Conservation (phyloP, 495 filamentous ascomycete genomes). For the Tuber calosporum region DNA sequence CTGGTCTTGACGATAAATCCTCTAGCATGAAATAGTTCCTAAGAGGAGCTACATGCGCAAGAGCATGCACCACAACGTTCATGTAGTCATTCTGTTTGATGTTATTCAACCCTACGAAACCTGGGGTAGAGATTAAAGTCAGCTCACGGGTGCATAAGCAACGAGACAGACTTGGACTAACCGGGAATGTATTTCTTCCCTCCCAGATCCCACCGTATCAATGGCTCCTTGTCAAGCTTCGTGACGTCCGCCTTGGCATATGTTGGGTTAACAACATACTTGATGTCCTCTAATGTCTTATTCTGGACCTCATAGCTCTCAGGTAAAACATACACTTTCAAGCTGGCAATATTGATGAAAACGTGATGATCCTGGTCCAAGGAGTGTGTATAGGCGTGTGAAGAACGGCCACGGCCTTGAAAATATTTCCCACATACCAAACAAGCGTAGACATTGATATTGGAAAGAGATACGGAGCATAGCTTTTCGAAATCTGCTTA, state of each 20-base stretch:
- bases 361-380: conserved; percentile 93
- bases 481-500: conserved; percentile 97
- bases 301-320: conserved; percentile 96
- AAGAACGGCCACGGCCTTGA: conserved; percentile 86
- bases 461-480: conserved; percentile 88
- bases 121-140: conserved; percentile 38
- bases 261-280: conserved; percentile 92
- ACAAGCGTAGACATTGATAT: conserved; percentile 98
- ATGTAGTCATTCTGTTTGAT: conserved; percentile 99
- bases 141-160: not conserved
- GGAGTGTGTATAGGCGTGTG: conserved; percentile 95
- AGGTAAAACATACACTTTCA: conserved; percentile 90
- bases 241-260: conserved; percentile 70
- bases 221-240: conserved; percentile 69
- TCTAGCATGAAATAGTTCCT: conserved; percentile 91
- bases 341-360: conserved; percentile 91
- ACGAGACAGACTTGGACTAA: conserved; percentile 34
- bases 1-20: conserved; percentile 53
- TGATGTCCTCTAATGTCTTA: conserved; percentile 96
- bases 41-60: conserved; percentile 82
- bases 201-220: conserved; percentile 66
- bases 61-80: conserved; percentile 89
- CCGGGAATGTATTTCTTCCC: conserved; percentile 79
- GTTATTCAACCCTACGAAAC: conserved; percentile 98
- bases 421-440: conserved; percentile 97